Conservation (phyloP, 2,329 filamentous ascomycete species). For the Pestalotiopsis sp. region DNA sequence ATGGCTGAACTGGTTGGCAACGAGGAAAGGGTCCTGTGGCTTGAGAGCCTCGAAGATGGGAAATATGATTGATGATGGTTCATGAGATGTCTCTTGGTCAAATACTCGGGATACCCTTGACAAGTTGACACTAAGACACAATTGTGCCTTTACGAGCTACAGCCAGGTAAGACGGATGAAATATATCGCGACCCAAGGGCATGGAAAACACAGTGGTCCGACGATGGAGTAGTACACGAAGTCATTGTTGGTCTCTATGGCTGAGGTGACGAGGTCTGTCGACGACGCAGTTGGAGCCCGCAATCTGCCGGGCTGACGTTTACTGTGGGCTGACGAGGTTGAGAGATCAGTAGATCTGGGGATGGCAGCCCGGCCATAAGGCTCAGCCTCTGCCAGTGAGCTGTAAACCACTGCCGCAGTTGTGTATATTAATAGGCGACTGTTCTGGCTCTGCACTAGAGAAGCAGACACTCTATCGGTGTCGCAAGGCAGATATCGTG, state of each 20-base stretch:
- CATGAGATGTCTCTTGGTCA: neutral
- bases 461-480: too few species aligned
- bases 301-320: neutral
- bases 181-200: neutral
- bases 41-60: neutral
- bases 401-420: neutral
- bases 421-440: neutral
- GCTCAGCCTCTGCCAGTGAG: neutral
- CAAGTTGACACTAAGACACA: neutral
- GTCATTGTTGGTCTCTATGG: neutral
- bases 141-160: neutral
- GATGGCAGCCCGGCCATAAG: neutral
- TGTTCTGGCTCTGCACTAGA: too few species aligned
- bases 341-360: neutral
- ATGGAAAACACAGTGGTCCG: neutral
- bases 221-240: neutral
- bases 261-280: neutral
- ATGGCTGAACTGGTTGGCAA: neutral
- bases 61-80: neutral
- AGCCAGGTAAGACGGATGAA: neutral
- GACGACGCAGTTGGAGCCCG: neutral
- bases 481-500: neutral
- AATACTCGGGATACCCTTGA: neutral
- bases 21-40: neutral
- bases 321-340: neutral